Evolutionary conservation across 2,329 filamentous ascomycete genomes (phyloP).

Genomic region (Colletotrichum chrysophilum): DNA sequence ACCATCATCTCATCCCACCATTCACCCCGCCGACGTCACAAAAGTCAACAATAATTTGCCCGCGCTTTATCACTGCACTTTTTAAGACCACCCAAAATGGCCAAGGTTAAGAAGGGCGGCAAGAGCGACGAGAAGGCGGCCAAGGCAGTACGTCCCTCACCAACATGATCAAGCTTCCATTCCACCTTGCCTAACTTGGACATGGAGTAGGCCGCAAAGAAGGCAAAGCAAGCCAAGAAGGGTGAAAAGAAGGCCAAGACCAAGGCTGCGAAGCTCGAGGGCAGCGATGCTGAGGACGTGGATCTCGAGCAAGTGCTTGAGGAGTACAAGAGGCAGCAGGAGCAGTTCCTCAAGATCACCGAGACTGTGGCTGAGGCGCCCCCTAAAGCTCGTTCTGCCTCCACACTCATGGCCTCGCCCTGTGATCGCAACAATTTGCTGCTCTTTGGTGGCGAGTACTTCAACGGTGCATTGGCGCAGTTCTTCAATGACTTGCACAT

Average conservation of each 20-base stretch:
- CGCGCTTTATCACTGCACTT: not conserved
- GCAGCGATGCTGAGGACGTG: constrained; percentile 89
- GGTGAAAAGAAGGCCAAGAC: constrained; percentile 83
- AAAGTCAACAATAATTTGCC: not conserved
- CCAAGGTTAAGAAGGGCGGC: constrained; percentile 56
- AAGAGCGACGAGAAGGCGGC: constrained; percentile 54
- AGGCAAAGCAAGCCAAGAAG: constrained; percentile 85
- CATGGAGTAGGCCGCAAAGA: constrained; percentile 60
- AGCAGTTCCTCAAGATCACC: constrained; percentile 92
- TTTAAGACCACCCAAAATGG: constrained; percentile 37
- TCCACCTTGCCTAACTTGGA: constrained; percentile 25
- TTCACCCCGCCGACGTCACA: constrained; percentile 21
- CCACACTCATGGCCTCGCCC: constrained; percentile 84
- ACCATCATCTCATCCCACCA: constrained; percentile 12
- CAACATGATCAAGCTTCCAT: not conserved
- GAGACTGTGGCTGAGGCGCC: constrained; percentile 75
- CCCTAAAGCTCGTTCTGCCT: constrained; percentile 79
- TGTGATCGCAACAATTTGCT: constrained; percentile 87
- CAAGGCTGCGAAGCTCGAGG: constrained; percentile 73
- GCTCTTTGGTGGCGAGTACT: constrained; percentile 94
- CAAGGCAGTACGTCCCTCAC: constrained; percentile 43
- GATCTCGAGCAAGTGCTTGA: constrained; percentile 93
- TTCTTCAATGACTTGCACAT: constrained; percentile 72
- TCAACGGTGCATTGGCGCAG: constrained; percentile 84
- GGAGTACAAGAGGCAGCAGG: constrained; percentile 91